Evolutionary conservation across 2,329 filamentous ascomycete genomes (phyloP), one percentile per base, ranked within the genome.

Genomic region (Colletotrichum sp.): DNA sequence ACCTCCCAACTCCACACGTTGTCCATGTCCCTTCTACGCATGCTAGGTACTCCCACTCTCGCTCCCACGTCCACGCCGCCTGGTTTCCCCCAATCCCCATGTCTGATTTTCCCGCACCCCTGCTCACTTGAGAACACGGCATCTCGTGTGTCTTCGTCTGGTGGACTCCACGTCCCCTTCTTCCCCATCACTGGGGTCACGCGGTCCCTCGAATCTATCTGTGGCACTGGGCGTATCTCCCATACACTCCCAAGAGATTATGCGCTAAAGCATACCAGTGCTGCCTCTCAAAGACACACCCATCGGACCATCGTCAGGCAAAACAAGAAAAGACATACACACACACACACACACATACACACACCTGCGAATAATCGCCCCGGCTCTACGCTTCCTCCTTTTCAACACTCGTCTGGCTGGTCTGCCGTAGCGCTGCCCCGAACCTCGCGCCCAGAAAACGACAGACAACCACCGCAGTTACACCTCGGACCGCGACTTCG

Each of bases 141-240:
- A 71, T 71, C 49, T 44, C 67, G 59, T 71, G 64, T 68, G 59
- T 63, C 70, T 69, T 29, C 62, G n/a, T 64, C 34, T 64, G 62
- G n/a, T 64, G n/a, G 62, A 36, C 62, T 64, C 62, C 62, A 64
- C 22, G 62, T 64, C 22, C 62, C 62, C 22, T 64, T 64, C 62
- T 44, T 39, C n/a, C 34, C 62, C 62, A 64, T 77, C 62, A 61
- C 49, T 69, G 29, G 57, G 74, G 74, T 76, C 74, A 76, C 74
- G 74, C 74, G 74, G 74, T 74, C 74, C 49, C 70, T 69, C 29
- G 59, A 74, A 76, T 76, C 74, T 76, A 76, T 76, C 74, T 76
- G 70, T 74, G 65, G 74, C 74, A 76, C 49, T 69, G 64, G 73
- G 57, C 70, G 27, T 65, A 64, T 76, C 73, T 73, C 64, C 61